phyloP scores from a whole-genome alignment of 2,329 filamentous ascomycete genomes.

The Claviceps fusiformis region DNA sequence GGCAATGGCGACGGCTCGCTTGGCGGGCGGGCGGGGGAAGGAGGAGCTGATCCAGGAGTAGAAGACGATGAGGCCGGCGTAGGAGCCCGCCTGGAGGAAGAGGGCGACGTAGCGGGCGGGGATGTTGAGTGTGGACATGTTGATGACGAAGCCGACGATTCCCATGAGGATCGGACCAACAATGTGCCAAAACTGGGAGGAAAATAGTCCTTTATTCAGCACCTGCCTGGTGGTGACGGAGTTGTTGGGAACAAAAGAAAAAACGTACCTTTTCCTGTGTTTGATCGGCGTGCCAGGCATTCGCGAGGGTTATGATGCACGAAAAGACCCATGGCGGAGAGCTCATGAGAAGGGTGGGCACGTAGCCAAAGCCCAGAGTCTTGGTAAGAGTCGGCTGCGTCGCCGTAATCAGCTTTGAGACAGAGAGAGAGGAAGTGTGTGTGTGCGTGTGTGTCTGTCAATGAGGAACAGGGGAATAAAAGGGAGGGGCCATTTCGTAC shows the following conservation, averaged over 20 bases:
- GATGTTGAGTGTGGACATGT: slow-evolving; percentile 41
- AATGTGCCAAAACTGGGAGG: slow-evolving; percentile 44
- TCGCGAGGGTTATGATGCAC: slow-evolving; percentile 40
- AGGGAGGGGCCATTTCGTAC: slow-evolving; percentile 12
- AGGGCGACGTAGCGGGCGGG: slow-evolving; percentile 46
- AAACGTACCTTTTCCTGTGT: slow-evolving; percentile 36
- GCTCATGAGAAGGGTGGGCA: slow-evolving; percentile 41
- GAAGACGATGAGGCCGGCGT: slow-evolving; percentile 44
- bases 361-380: slow-evolving; percentile 38
- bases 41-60: slow-evolving; percentile 45
- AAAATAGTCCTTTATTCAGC: no score
- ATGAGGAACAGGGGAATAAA: not conserved
- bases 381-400: slow-evolving; percentile 33
- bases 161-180: slow-evolving; percentile 37
- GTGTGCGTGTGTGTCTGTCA: not conserved
- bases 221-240: no score
- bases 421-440: no score
- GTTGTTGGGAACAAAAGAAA: no score
- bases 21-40: slow-evolving; percentile 44
- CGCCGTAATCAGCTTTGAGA: slow-evolving; percentile 1
- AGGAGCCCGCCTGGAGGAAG: slow-evolving; percentile 44
- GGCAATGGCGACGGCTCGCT: slow-evolving; percentile 47
- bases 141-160: slow-evolving; percentile 44
- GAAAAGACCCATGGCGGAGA: slow-evolving; percentile 46
- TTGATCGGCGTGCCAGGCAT: slow-evolving; percentile 42